These are phyloP conservation scores for Trichosporon sp. DNA, from an alignment of 1,284 basidiomycete species.

Conservation along the genomic window DNA sequence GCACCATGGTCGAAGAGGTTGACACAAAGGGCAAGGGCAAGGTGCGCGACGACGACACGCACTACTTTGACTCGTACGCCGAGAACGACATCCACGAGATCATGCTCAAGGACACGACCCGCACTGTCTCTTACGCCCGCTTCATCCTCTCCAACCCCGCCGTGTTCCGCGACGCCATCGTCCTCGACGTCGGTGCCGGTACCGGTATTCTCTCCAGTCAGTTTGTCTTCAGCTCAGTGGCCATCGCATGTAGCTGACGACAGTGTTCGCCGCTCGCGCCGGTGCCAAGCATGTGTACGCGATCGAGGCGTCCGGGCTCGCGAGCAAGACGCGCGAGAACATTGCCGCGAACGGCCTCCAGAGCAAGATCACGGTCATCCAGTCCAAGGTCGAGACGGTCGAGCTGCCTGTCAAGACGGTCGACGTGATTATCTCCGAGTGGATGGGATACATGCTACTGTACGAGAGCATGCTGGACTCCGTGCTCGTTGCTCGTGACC, in stretches of 20 bases:
- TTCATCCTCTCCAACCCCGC: conserved; percentile 83
- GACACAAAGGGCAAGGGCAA: conserved; percentile 37
- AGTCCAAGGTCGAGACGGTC: conserved; percentile 84
- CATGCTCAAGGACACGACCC: conserved; percentile 73
- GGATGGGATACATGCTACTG: conserved; percentile 90
- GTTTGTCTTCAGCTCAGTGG: conserved; percentile 12
- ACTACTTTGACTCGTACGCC: conserved; percentile 93
- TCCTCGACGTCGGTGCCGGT: conserved; percentile 93
- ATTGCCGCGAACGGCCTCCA: conserved; percentile 74
- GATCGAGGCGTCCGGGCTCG: conserved; percentile 86
- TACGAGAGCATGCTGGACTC: conserved; percentile 99
- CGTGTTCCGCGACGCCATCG: conserved; percentile 77
- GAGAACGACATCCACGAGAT: conserved; percentile 65
- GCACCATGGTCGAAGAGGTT: conserved; percentile 25
- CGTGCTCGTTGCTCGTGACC: conserved; percentile 56
- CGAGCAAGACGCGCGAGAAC: conserved; percentile 73
- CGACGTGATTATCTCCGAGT: conserved; percentile 92
- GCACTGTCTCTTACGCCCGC: conserved; percentile 86
- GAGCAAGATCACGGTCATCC: conserved; percentile 76
- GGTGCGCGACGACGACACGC: conserved; percentile 74
- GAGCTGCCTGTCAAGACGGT: conserved; percentile 66
- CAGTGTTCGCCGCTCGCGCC: conserved; percentile 80
- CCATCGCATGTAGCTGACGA: not conserved
- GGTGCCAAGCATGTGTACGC: conserved; percentile 91
- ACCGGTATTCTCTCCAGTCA: conserved; percentile 77